Percentiles rank a stretch among this genome's conserved stretches.
These are phyloP conservation scores for Diphasiastrum complanatum DNA, from an alignment of 83 land plant genomes.

Conservation along the genomic window DNA sequence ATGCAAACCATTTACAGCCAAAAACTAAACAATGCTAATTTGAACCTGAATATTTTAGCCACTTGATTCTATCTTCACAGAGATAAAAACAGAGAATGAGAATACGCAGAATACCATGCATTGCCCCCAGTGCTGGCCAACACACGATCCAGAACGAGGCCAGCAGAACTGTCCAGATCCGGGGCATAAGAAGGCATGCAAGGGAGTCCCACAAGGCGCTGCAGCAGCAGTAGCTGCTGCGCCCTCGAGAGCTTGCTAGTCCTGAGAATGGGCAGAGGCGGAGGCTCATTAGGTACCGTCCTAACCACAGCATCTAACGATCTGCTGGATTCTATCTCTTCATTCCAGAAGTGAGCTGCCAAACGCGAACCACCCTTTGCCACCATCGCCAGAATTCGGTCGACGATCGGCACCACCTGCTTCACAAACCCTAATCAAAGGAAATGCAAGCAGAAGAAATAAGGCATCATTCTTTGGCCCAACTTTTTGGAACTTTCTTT, in stretches of 20 bases:
- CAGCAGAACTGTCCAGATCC: conserved; percentile 21
- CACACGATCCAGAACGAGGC: conserved; percentile 36
- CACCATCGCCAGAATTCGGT: no score
- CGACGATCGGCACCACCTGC: no score
- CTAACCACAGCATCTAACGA: conserved; percentile 27
- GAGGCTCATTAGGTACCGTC: conserved; percentile 33
- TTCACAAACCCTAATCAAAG: no score
- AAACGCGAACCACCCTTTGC: no score
- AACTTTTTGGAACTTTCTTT: no score
- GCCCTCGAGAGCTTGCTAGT: conserved; percentile 30
- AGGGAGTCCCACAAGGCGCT: conserved; percentile 21
- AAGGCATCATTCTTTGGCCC: no score
- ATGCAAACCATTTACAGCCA: no score
- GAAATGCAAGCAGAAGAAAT: no score
- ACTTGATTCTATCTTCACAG: no score
- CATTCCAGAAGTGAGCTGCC: conserved; percentile 38
- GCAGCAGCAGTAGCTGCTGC: conserved; percentile 38
- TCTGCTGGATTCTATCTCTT: conserved; percentile 32
- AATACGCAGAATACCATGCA: conserved; percentile 21
- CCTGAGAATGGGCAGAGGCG: conserved; percentile 28
- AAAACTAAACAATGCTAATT: no score
- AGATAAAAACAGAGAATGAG: neutral
- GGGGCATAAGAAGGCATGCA: conserved; percentile 35
- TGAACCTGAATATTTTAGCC: no score
- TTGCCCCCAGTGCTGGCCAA: conserved; percentile 30